phyloP scores from a whole-genome alignment of 192 early-diverging fungal genomes.

The Backusella sp. region DNA sequence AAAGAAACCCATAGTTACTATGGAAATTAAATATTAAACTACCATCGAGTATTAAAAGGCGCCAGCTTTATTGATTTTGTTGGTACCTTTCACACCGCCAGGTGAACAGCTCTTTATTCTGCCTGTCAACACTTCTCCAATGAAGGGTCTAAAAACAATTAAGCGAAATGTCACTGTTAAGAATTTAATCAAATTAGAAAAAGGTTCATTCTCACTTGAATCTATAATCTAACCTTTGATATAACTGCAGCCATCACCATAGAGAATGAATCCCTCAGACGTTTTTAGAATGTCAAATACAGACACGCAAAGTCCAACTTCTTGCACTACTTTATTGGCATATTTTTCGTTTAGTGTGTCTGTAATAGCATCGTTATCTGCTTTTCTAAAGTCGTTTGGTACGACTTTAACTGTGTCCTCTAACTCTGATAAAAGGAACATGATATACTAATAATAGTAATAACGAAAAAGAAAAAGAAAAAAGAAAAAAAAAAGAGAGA shows the following conservation, averaged over 20 bases:
- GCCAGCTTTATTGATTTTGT: background rate
- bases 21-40: conserved; percentile 2
- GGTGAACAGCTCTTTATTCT: conserved; percentile 71
- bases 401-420: conserved; percentile 84
- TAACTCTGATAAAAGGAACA: conserved; percentile 86
- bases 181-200: conserved; percentile 12
- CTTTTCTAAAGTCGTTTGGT: conserved; percentile 77
- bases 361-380: conserved; percentile 72
- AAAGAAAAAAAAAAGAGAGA: conserved; percentile 1
- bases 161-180: conserved; percentile 72
- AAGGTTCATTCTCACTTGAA: background rate
- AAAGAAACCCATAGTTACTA: conserved; percentile 86
- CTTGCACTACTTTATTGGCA: conserved; percentile 91
- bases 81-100: conserved; percentile 67
- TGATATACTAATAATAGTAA: conserved; percentile 28
- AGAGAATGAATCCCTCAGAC: conserved; percentile 85
- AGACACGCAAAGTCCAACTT: conserved; percentile 88
- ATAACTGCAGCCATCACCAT: conserved; percentile 78
- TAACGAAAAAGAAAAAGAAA: background rate
- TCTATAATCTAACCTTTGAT: conserved; percentile 53
- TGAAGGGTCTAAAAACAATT: conserved; percentile 88
- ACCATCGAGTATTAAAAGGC: background rate
- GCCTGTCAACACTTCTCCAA: conserved; percentile 83
- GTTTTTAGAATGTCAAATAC: conserved; percentile 77
- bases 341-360: conserved; percentile 92